Evolutionary conservation across 2,329 filamentous ascomycete genomes (phyloP).

Genomic region (Botrytis sinoallii): DNA sequence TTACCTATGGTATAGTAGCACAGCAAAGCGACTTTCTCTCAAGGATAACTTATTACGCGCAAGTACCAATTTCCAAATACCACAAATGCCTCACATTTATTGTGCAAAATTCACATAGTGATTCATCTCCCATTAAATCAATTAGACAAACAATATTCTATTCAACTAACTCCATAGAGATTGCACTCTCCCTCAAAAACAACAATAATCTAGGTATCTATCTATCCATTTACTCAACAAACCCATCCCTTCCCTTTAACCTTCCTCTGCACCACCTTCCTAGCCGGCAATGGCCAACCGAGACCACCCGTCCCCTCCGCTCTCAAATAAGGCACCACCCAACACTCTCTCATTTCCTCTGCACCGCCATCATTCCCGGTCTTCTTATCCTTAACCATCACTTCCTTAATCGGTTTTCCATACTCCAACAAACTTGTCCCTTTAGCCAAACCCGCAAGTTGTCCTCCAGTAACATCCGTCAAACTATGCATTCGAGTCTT

Average conservation of each 20-base stretch:
- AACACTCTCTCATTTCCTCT: slow-evolving; percentile 65
- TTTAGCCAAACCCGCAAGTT: slow-evolving; percentile 75
- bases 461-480: slow-evolving; percentile 71
- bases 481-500: slow-evolving; percentile 87
- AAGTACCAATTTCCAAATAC: background rate
- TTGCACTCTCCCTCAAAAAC: background rate
- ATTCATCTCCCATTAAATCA: background rate
- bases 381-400: slow-evolving; percentile 40
- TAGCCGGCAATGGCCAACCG: slow-evolving; percentile 83
- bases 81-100: background rate
- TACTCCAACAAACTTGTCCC: slow-evolving; percentile 81
- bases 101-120: background rate
- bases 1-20: background rate
- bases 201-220: background rate
- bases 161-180: background rate
- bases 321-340: slow-evolving; percentile 74
- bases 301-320: slow-evolving; percentile 64
- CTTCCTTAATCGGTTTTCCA: slow-evolving; percentile 88
- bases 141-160: background rate
- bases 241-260: slow-evolving; percentile 72
- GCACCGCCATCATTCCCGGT: slow-evolving; percentile 41
- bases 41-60: background rate
- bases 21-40: background rate
- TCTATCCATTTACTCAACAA: slow-evolving; percentile 31
- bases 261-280: slow-evolving; percentile 78